Conservation (phyloP, 1,284 basidiomycete species). For the Boletus sp. region DNA sequence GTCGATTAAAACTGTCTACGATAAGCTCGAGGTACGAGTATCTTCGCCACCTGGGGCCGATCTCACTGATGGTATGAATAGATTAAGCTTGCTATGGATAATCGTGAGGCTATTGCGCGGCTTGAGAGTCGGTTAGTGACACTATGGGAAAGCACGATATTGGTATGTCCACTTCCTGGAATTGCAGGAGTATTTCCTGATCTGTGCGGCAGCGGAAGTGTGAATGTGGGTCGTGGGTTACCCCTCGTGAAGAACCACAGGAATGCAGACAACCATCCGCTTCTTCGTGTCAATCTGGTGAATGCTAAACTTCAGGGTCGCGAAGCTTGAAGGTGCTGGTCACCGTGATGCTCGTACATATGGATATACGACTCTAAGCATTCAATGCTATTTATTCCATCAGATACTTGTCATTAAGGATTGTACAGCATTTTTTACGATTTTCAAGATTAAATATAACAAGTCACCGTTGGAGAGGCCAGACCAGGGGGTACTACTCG, state of each 20-base stretch:
- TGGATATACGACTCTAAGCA: neutral
- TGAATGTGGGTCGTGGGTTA: slow-evolving; percentile 6
- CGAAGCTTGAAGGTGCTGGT: neutral
- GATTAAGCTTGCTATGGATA: slow-evolving; percentile 15
- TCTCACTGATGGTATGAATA: slow-evolving; percentile 1
- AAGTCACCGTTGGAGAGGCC: neutral
- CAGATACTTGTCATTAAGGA: neutral
- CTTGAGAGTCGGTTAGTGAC: slow-evolving; percentile 16
- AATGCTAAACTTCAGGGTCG: neutral
- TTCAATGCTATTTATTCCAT: neutral
- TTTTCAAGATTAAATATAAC: neutral
- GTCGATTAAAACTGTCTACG: slow-evolving; percentile 18
- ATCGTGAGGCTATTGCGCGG: slow-evolving; percentile 12
- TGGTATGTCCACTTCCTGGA: slow-evolving; percentile 5
- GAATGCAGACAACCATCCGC: neutral
- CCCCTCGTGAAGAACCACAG: neutral
- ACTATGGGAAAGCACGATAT: neutral
- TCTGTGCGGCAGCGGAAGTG: slow-evolving; percentile 15
- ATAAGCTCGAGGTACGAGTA: slow-evolving; percentile 19
- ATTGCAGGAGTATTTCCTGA: neutral
- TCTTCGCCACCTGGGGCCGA: neutral
- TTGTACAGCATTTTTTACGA: neutral
- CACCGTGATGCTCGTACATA: neutral
- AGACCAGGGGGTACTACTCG: no score
- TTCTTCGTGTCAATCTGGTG: neutral